These are phyloP conservation scores for Didymella arachidicola DNA, from an alignment of 2,329 filamentous ascomycete genomes.

Conservation along the genomic window DNA sequence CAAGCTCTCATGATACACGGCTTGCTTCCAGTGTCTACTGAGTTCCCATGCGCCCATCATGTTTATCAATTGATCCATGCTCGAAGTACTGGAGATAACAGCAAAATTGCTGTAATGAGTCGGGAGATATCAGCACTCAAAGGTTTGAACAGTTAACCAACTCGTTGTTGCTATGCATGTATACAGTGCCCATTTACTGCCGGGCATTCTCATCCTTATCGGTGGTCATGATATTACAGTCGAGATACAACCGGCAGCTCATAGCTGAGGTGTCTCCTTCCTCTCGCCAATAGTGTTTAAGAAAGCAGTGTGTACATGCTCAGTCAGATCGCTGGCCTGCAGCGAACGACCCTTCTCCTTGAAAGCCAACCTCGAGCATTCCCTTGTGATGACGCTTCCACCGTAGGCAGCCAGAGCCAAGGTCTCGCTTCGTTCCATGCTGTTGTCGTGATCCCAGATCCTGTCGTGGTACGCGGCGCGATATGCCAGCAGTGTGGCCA, in stretches of 20 bases:
- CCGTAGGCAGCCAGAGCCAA: slow-evolving; percentile 84
- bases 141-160: neutral
- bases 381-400: slow-evolving; percentile 85
- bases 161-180: slow-evolving; percentile 13
- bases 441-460: slow-evolving; percentile 72
- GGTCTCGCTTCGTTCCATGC: slow-evolving; percentile 65
- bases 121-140: neutral
- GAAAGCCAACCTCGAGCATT: slow-evolving; percentile 89
- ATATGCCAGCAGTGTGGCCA: slow-evolving; percentile 91
- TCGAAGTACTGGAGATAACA: neutral
- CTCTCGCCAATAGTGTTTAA: slow-evolving; percentile 77
- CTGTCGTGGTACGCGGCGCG: slow-evolving; percentile 83
- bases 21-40: too few species aligned
- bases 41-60: neutral
- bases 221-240: slow-evolving; percentile 4
- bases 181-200: neutral
- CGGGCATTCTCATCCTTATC: neutral
- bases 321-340: slow-evolving; percentile 92
- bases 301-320: slow-evolving; percentile 86
- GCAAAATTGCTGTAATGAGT: neutral
- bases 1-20: neutral
- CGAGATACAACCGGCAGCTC: neutral
- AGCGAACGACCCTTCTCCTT: slow-evolving; percentile 83
- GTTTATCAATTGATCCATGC: neutral
- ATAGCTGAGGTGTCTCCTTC: slow-evolving; percentile 41